phyloP scores from a whole-genome alignment of 2,329 filamentous ascomycete genomes.

The Juglanconis juglandina region DNA sequence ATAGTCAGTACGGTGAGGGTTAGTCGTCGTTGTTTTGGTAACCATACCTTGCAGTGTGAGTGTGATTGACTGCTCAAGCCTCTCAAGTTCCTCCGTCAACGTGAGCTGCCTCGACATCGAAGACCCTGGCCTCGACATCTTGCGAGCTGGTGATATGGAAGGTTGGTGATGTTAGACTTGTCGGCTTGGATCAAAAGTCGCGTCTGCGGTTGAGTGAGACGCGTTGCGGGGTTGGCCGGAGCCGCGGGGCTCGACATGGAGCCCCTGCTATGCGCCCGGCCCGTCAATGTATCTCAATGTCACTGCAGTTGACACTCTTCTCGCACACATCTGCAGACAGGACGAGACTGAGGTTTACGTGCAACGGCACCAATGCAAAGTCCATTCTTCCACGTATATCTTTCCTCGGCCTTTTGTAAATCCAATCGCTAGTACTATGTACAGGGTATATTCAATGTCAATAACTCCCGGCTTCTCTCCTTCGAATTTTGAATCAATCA shows the following conservation, averaged over 20 bases:
- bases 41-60: constrained; percentile 80
- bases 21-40: background rate
- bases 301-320: too few species aligned
- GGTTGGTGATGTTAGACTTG: constrained; percentile 5
- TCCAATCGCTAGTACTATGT: background rate
- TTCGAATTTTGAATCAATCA: background rate
- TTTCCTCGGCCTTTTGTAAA: background rate
- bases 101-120: constrained; percentile 59
- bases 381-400: background rate
- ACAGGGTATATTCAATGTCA: background rate
- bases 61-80: constrained; percentile 93
- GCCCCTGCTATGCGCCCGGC: too few species aligned
- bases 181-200: background rate
- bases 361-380: too few species aligned
- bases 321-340: too few species aligned
- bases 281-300: too few species aligned
- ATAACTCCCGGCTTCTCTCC: background rate
- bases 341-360: too few species aligned
- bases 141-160: constrained; percentile 6
- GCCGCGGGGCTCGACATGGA: background rate
- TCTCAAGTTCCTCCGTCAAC: constrained; percentile 92
- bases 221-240: background rate
- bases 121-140: constrained; percentile 49
- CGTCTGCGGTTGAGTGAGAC: background rate
- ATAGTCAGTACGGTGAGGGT: background rate